phyloP scores from a whole-genome alignment of 108 stramenopile species.

The Nannochloropsis gaditana region DNA sequence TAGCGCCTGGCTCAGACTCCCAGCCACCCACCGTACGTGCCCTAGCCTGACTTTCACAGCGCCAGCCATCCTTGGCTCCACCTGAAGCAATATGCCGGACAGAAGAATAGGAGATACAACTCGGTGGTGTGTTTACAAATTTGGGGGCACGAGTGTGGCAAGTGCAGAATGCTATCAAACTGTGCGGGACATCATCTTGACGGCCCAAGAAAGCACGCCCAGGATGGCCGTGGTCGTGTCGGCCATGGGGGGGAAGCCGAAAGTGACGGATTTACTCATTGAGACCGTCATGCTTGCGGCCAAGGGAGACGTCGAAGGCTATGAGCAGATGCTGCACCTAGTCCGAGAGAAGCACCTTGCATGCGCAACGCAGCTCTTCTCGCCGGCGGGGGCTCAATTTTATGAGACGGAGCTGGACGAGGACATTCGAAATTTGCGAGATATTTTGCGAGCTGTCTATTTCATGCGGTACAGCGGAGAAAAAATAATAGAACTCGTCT shows the following conservation, averaged over 20 bases:
- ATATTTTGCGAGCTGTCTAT: slow-evolving; percentile 69
- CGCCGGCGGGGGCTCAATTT: not conserved
- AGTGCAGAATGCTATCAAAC: slow-evolving; percentile 43
- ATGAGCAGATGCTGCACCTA: slow-evolving; percentile 54
- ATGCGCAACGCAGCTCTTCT: slow-evolving; percentile 2
- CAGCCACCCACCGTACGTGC: no score
- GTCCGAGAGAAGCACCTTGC: slow-evolving; percentile 48
- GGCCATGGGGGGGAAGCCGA: slow-evolving; percentile 79
- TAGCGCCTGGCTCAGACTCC: no score
- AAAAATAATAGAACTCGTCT: slow-evolving; percentile 54
- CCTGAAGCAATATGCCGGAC: not conserved
- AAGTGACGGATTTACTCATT: slow-evolving; percentile 76
- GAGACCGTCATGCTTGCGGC: slow-evolving; percentile 53
- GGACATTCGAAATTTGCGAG: slow-evolving; percentile 64
- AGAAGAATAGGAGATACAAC: not conserved
- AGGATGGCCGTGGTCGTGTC: slow-evolving; percentile 72
- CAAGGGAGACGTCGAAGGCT: slow-evolving; percentile 28
- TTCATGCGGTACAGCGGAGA: slow-evolving; percentile 49
- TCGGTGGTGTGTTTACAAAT: slow-evolving; percentile 49
- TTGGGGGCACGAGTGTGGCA: slow-evolving; percentile 52
- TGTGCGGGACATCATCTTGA: slow-evolving; percentile 43
- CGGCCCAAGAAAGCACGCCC: slow-evolving; percentile 52
- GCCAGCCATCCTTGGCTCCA: no score
- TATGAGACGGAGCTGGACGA: slow-evolving; percentile 42
- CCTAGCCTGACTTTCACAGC: no score